Evolutionary conservation across 2,329 filamentous ascomycete genomes (phyloP).

Genomic region (Periconia sp.): DNA sequence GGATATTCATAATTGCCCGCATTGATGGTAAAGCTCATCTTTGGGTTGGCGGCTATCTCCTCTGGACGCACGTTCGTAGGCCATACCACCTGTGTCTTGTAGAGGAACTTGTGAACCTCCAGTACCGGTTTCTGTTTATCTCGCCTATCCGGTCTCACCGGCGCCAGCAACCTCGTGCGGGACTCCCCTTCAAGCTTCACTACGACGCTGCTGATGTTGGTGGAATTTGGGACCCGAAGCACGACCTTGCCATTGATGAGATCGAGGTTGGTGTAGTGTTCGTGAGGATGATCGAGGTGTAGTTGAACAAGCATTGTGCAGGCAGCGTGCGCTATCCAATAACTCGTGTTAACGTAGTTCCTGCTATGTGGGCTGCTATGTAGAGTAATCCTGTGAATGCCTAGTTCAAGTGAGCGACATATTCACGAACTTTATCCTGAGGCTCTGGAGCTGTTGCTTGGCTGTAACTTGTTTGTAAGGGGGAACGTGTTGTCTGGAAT

Average conservation of each 20-base stretch:
- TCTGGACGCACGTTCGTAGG: conserved; percentile 58
- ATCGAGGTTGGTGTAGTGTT: conserved; percentile 83
- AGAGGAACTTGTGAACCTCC: conserved; percentile 70
- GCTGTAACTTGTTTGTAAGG: conserved; percentile 12
- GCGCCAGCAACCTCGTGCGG: conserved; percentile 67
- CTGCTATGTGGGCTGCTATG: conserved; percentile 11
- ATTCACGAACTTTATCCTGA: conserved; percentile 21
- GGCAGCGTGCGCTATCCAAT: conserved; percentile 1
- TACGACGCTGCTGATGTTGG: conserved; percentile 63
- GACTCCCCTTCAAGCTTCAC: conserved; percentile 86
- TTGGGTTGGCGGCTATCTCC: conserved; percentile 47
- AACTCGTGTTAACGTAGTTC: conserved; percentile 3
- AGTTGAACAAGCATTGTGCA: conserved; percentile 62
- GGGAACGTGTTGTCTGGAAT: conserved; percentile 7
- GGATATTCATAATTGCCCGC: conserved; percentile 77
- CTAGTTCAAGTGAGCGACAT: conserved; percentile 27
- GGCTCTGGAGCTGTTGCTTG: conserved; percentile 10
- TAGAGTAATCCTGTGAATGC: conserved; percentile 22
- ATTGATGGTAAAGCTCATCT: conserved; percentile 64
- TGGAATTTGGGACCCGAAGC: conserved; percentile 51
- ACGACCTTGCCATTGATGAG: conserved; percentile 65
- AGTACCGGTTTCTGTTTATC: conserved; percentile 54
- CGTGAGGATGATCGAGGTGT: conserved; percentile 67
- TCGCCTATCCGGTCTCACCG: conserved; percentile 45
- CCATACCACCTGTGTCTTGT: conserved; percentile 75